Evolutionary conservation across 768 basidiomycete species (phyloP).

Genomic region (Psilocybe tampanensis): DNA sequence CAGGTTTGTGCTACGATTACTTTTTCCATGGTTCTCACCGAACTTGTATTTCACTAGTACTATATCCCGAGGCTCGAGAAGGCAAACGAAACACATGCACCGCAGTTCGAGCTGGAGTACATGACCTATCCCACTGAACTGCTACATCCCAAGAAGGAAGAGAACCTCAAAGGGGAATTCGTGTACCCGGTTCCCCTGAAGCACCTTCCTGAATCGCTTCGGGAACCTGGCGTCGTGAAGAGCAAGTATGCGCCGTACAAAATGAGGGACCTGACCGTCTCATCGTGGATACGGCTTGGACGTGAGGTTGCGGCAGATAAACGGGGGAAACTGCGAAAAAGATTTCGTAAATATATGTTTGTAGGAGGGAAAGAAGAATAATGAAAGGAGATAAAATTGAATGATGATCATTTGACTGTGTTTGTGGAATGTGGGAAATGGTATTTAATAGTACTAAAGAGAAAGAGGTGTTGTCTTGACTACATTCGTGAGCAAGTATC

Average conservation of each 20-base stretch:
- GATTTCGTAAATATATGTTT: conserved; percentile 79
- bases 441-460: conserved; percentile 16
- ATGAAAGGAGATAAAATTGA: conserved; percentile 10
- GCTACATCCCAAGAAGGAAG: conserved; percentile 40
- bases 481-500: conserved; percentile 24
- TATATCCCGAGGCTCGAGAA: conserved; percentile 60
- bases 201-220: conserved; percentile 55
- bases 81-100: conserved; percentile 48
- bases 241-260: conserved; percentile 68
- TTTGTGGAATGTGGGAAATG: conserved; percentile 22
- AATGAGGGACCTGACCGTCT: conserved; percentile 78
- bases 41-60: conserved; percentile 44
- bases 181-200: conserved; percentile 56
- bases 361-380: conserved; percentile 43
- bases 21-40: too few species aligned
- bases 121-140: conserved; percentile 55
- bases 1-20: conserved; percentile 76
- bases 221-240: conserved; percentile 38
- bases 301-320: conserved; percentile 57
- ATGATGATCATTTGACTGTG: conserved; percentile 17
- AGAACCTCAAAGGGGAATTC: conserved; percentile 26
- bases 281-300: conserved; percentile 71
- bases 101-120: conserved; percentile 79
- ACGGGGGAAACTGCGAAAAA: conserved; percentile 56
- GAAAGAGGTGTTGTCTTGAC: conserved; percentile 44